phyloP scores from a whole-genome alignment of 768 basidiomycete species.

The Fomitopsis serialis region DNA sequence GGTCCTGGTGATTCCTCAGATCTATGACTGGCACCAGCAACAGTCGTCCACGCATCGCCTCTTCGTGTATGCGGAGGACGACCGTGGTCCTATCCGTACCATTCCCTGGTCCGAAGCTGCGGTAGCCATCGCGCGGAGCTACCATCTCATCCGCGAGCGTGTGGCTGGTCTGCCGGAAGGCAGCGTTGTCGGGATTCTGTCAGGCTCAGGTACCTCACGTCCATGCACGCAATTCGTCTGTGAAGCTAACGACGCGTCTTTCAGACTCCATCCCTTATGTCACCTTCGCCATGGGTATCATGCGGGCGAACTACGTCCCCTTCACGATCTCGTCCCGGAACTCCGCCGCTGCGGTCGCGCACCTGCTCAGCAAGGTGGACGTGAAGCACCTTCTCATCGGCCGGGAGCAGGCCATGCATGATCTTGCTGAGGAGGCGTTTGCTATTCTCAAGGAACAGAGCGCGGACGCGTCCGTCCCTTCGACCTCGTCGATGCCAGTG shows the following conservation, averaged over 20 bases:
- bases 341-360: conserved; percentile 25
- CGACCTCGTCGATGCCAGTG: conserved; percentile 7
- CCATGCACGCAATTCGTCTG: neutral
- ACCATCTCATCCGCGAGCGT: conserved; percentile 13
- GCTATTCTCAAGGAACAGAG: conserved; percentile 11
- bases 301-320: conserved; percentile 14
- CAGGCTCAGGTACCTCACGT: conserved; percentile 7
- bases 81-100: conserved; percentile 5
- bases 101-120: conserved; percentile 22
- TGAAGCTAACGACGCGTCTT: neutral
- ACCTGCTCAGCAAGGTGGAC: conserved; percentile 21
- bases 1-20: conserved; percentile 25
- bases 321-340: conserved; percentile 32
- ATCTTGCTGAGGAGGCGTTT: conserved; percentile 17
- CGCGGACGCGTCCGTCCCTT: neutral
- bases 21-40: conserved; percentile 30
- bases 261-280: conserved; percentile 23
- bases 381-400: conserved; percentile 24
- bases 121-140: conserved; percentile 22
- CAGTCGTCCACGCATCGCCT: conserved; percentile 27
- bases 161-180: conserved; percentile 2
- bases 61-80: conserved; percentile 20
- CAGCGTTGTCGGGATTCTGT: conserved; percentile 22
- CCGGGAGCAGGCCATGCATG: conserved; percentile 18
- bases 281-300: conserved; percentile 11